These are phyloP conservation scores for Aspergillus olivimuriae DNA, from an alignment of 495 filamentous ascomycete genomes.

Conservation along the genomic window DNA sequence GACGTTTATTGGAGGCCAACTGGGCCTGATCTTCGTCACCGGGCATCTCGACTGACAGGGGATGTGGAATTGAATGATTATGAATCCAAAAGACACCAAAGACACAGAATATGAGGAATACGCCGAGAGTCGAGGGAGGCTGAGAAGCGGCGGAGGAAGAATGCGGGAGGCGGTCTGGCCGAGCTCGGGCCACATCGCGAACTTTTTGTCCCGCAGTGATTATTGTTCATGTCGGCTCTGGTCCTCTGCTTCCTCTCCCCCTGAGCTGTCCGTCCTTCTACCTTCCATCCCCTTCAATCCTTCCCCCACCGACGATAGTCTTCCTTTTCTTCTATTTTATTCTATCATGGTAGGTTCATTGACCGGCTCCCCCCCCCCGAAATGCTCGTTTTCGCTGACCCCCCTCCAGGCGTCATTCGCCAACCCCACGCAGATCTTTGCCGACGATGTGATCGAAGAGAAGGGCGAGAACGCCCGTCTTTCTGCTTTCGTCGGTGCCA, in stretches of 20 bases:
- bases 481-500: slow-evolving; percentile 92
- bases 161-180: slow-evolving; percentile 26
- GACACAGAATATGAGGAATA: neutral
- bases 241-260: slow-evolving; percentile 16
- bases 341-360: slow-evolving; percentile 29
- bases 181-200: slow-evolving; percentile 38
- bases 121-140: neutral
- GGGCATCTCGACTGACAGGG: slow-evolving; percentile 22
- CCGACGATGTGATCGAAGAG: slow-evolving; percentile 93
- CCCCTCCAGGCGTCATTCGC: slow-evolving; percentile 44
- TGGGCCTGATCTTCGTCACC: slow-evolving; percentile 19
- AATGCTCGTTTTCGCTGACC: slow-evolving; percentile 5
- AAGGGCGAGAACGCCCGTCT: slow-evolving; percentile 99
- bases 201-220: slow-evolving; percentile 31
- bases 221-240: slow-evolving; percentile 18
- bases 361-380: neutral
- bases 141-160: slow-evolving; percentile 5
- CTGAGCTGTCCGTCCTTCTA: slow-evolving; percentile 18
- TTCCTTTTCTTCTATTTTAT: slow-evolving; percentile 4
- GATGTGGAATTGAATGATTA: neutral
- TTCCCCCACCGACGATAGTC: slow-evolving; percentile 8
- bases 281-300: neutral
- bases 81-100: neutral
- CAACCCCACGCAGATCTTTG: slow-evolving; percentile 97
- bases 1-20: slow-evolving; percentile 24